A percentile compares a stretch with the other conserved stretches of the same genome.
These are phyloP conservation scores for Lipomyces yamadae DNA, from an alignment of 805 yeast genomes.

Conservation along the genomic window DNA sequence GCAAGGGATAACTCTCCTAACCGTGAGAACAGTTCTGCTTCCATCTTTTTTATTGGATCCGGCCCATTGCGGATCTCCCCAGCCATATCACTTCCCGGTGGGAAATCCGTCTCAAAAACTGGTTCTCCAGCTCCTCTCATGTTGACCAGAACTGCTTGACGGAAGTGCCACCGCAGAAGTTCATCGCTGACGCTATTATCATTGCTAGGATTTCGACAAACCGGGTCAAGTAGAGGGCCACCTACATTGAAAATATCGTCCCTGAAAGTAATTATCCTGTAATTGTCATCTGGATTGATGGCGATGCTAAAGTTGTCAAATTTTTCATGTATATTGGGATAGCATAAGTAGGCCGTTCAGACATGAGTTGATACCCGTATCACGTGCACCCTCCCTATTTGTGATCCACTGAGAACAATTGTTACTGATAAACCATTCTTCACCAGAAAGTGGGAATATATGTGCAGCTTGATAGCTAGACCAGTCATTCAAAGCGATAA, in stretches of 20 bases:
- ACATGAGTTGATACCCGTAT: conserved; percentile 4
- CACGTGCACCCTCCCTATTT: not conserved
- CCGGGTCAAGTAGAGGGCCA: conserved; percentile 38
- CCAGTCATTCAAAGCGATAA: not conserved
- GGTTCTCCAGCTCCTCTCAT: not conserved
- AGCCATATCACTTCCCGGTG: conserved; percentile 4
- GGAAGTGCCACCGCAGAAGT: conserved; percentile 4
- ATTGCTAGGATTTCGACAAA: conserved; percentile 30
- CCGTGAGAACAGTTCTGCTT: too few species aligned
- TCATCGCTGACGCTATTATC: conserved; percentile 11
- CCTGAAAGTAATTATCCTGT: not conserved
- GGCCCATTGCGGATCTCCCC: conserved; percentile 42
- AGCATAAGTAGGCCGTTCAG: conserved; percentile 2
- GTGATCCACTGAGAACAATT: conserved; percentile 1
- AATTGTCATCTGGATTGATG: conserved; percentile 42
- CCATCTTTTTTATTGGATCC: too few species aligned
- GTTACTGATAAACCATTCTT: not conserved
- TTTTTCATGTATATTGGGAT: not conserved
- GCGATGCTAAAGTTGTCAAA: not conserved
- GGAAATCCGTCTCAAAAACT: not conserved
- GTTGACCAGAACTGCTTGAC: not conserved
- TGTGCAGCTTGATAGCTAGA: not conserved
- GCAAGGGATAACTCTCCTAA: too few species aligned
- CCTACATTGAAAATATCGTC: conserved; percentile 44
- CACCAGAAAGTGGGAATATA: conserved; percentile 2